Evolutionary conservation across 768 basidiomycete genomes (phyloP).

Genomic region (Amanita pallidorosea): DNA sequence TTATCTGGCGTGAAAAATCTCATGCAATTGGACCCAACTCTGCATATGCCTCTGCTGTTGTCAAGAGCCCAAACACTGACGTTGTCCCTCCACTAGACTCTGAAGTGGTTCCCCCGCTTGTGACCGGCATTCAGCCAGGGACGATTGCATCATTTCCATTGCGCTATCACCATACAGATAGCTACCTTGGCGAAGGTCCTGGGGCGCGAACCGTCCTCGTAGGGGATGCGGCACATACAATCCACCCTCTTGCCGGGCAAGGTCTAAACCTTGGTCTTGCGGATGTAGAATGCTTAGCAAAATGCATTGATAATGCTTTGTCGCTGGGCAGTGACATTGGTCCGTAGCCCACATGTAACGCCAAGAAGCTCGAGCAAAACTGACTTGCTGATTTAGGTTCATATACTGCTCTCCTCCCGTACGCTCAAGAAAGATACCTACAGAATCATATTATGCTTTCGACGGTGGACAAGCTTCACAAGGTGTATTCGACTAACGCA

Average conservation of each 20-base stretch:
- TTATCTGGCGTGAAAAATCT: slow-evolving; percentile 62
- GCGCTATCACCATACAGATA: slow-evolving; percentile 74
- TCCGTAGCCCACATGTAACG: slow-evolving; percentile 17
- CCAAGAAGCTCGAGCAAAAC: not conserved
- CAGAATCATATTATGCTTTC: slow-evolving; percentile 81
- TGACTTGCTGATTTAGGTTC: slow-evolving; percentile 39
- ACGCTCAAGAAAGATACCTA: slow-evolving; percentile 74
- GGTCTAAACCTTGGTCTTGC: slow-evolving; percentile 91
- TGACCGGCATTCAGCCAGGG: slow-evolving; percentile 57
- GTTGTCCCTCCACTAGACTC: slow-evolving; percentile 56
- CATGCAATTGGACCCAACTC: slow-evolving; percentile 58
- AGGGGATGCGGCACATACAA: slow-evolving; percentile 92
- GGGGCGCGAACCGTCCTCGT: slow-evolving; percentile 74
- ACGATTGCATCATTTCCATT: slow-evolving; percentile 88
- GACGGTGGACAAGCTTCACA: slow-evolving; percentile 83
- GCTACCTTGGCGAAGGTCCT: slow-evolving; percentile 67
- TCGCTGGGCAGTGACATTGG: slow-evolving; percentile 76
- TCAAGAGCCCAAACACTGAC: slow-evolving; percentile 13
- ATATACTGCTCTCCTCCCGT: slow-evolving; percentile 62
- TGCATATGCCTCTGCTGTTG: slow-evolving; percentile 42
- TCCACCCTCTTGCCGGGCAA: slow-evolving; percentile 94
- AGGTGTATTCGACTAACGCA: slow-evolving; percentile 62
- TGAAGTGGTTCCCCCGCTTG: slow-evolving; percentile 62
- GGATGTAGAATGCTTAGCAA: slow-evolving; percentile 67
- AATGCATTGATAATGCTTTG: slow-evolving; percentile 49